Evolutionary conservation across 2,329 filamentous ascomycete species (phyloP).

Genomic region (Ophidiomyces ophidiicola): DNA sequence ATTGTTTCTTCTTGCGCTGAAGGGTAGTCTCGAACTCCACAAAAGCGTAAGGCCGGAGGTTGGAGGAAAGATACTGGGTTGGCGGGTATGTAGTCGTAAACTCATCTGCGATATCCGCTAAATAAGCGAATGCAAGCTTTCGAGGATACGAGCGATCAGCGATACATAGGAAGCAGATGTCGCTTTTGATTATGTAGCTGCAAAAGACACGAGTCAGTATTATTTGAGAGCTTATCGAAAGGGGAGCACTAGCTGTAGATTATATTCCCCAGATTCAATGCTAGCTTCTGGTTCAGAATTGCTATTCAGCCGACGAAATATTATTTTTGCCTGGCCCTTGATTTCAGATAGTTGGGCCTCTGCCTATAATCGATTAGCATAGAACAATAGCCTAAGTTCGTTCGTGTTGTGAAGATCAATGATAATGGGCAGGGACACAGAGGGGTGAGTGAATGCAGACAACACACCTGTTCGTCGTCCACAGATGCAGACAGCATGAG

Average conservation of each 20-base stretch:
- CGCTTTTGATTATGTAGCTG: conserved; percentile 72
- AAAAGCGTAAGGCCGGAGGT: conserved; percentile 83
- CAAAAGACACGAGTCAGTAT: conserved; percentile 15
- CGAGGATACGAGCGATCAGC: conserved; percentile 89
- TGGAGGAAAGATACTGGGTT: conserved; percentile 58
- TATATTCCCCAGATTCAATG: conserved; percentile 75
- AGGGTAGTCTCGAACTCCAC: conserved; percentile 99
- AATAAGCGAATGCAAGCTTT: conserved; percentile 97
- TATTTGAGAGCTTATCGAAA: background rate
- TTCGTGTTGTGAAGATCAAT: background rate
- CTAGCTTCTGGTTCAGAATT: conserved; percentile 83
- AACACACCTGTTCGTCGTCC: conserved; percentile 65
- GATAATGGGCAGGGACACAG: background rate
- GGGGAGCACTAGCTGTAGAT: conserved; percentile 57
- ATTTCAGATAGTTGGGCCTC: conserved; percentile 70
- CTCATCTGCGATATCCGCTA: conserved; percentile 79
- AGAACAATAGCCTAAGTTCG: background rate
- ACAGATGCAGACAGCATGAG: conserved; percentile 90
- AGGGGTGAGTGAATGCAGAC: conserved; percentile 1
- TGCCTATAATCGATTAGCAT: conserved; percentile 33
- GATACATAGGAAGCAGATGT: conserved; percentile 85
- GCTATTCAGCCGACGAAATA: conserved; percentile 76
- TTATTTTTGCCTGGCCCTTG: conserved; percentile 80
- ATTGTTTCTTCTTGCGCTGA: conserved; percentile 79
- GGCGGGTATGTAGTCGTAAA: conserved; percentile 76